Evolutionary conservation across 352 stramenopile genomes (phyloP).

Genomic region (Phytophthora sp.): DNA sequence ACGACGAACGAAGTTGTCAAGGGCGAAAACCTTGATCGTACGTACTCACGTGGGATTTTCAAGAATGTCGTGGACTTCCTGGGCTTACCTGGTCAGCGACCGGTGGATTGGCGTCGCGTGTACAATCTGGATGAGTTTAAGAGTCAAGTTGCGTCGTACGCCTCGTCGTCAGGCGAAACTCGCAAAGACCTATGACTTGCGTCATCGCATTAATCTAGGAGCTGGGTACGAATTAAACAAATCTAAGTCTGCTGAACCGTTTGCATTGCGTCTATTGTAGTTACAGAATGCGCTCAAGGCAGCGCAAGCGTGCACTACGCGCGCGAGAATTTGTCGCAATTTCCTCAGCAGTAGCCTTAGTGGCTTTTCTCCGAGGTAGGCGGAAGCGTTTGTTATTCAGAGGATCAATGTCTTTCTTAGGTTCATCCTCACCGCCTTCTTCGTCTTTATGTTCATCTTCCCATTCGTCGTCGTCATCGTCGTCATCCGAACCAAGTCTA

Average conservation of each 20-base stretch:
- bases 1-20: conserved; percentile 88
- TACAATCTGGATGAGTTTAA: conserved; percentile 66
- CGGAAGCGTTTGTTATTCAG: conserved; percentile 56
- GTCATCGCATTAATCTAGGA: no score
- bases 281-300: conserved; percentile 65
- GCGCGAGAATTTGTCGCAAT: conserved; percentile 68
- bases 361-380: conserved; percentile 67
- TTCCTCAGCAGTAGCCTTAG: conserved; percentile 71
- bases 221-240: no score
- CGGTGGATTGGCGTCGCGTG: conserved; percentile 63
- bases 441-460: conserved; percentile 17
- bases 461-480: conserved; percentile 32
- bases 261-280: no score
- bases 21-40: conserved; percentile 53
- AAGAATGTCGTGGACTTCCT: conserved; percentile 74
- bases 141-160: conserved; percentile 15
- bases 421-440: conserved; percentile 28
- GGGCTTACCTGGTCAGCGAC: conserved; percentile 30
- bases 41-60: conserved; percentile 64
- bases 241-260: no score
- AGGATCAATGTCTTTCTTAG: conserved; percentile 26
- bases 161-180: conserved; percentile 2
- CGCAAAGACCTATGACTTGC: conserved; percentile 39
- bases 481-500: conserved; percentile 24
- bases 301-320: conserved; percentile 75